Base-by-base conservation (phyloP, 495 filamentous ascomycete species). In the Penicillium malachiteum region DNA sequence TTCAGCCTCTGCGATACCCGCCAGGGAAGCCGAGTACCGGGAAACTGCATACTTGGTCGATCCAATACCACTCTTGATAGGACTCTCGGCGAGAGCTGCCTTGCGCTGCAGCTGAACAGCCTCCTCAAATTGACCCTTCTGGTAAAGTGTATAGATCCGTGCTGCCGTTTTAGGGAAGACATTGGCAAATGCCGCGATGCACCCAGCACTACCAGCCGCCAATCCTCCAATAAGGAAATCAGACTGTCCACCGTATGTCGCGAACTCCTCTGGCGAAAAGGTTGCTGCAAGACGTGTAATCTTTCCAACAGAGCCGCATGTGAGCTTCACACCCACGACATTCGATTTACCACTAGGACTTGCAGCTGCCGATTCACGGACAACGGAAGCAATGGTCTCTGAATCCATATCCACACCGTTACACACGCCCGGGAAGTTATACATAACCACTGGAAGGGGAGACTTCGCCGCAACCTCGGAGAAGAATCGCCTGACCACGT, bases 1-100 rank as follows among this genome's bases (percentile, higher is more conserved):
- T 13, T 54, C 59, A 6, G 62, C 57, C 10, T 45, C 51, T 16
- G 47, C 32, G 12, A 72, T 63, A 5, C 67, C 70, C 13, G 63
- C 70, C 13, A 44, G 26, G 3, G 42, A 54, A 16, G 65, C 71
- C 1, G 61, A 62, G 41, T 63, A 73, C 18, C 54, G 58, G 0
- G 78, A 75, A 0, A 81, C 81, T 0, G 81, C 86, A 62, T 83
- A 84, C 67, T 88, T 89, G 12, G 83, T 86, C 0, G 77, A 74
- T 21, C 84, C 81, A 56, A 88, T 87, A 3, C 88, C 86, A 56
- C 91, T 83, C 64, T 92, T 94, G 48, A 86, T 87, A 5, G 84
- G 83, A 83, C 88, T 93, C 74, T 95, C 90, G 14, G 87, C 90
- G 50, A 84, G 71, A 12, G 89, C 86, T 7, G 92, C 79, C 41